These are phyloP conservation scores for Nymphaea colorata DNA, from an alignment of 164 flowering plant genomes.

Conservation along the genomic window DNA sequence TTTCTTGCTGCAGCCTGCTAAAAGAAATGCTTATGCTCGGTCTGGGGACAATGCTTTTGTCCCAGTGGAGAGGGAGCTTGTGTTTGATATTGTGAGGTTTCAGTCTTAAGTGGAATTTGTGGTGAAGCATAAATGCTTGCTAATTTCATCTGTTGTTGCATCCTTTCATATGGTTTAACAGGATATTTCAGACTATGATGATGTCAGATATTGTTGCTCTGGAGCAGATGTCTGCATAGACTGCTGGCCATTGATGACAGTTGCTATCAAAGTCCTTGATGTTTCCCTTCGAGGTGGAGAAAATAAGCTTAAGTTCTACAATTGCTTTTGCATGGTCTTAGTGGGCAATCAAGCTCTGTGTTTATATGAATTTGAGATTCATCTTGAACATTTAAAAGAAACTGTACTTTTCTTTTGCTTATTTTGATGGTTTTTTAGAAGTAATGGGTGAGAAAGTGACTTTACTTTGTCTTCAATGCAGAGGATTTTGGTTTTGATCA, in stretches of 20 bases:
- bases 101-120: background rate
- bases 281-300: constrained; percentile 76
- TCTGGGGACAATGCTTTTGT: constrained; percentile 60
- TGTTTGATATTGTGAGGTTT: constrained; percentile 86
- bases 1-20: constrained; percentile 57
- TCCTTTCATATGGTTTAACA: constrained; percentile 13
- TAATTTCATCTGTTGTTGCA: background rate
- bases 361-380: background rate
- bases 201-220: constrained; percentile 90
- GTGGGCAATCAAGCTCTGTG: background rate
- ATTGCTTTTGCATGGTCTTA: background rate
- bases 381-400: background rate
- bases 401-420: background rate
- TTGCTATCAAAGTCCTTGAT: constrained; percentile 90
- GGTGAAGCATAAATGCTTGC: background rate
- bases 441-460: background rate
- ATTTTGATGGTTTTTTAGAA: background rate
- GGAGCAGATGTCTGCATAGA: constrained; percentile 92
- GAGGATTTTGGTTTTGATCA: constrained; percentile 94
- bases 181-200: constrained; percentile 99
- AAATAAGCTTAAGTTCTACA: background rate
- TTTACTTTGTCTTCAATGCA: constrained; percentile 17
- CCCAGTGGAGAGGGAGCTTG: constrained; percentile 88
- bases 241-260: constrained; percentile 98
- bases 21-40: constrained; percentile 82